These are phyloP conservation scores for Baorangia bicolor DNA, from an alignment of 768 basidiomycete genomes.

Conservation along the genomic window DNA sequence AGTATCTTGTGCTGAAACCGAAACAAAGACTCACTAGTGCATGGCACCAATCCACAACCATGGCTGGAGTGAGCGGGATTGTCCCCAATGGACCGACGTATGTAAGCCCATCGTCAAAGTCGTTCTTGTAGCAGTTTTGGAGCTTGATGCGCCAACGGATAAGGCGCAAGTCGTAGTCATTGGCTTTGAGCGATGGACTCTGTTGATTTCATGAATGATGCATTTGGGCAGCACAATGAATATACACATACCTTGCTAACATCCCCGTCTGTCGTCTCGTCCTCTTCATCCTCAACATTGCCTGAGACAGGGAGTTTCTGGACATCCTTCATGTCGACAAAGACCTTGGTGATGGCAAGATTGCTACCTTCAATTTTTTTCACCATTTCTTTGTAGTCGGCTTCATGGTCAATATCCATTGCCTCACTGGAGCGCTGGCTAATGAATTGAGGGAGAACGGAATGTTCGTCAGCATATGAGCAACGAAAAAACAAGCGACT, in stretches of 20 bases:
- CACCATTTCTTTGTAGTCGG: slow-evolving; percentile 17
- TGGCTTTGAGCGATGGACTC: neutral
- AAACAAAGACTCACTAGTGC: neutral
- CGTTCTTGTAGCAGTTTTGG: slow-evolving; percentile 1
- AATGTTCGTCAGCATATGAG: neutral
- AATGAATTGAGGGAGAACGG: neutral
- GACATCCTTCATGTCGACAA: slow-evolving; percentile 4
- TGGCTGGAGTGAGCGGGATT: neutral
- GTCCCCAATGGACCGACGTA: slow-evolving; percentile 2
- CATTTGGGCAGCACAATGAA: no score
- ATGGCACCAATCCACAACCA: slow-evolving; percentile 13
- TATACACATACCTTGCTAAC: neutral
- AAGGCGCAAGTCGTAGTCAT: neutral
- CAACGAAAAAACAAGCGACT: neutral
- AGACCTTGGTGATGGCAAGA: neutral
- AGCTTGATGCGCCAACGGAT: slow-evolving; percentile 3
- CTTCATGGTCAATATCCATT: slow-evolving; percentile 10
- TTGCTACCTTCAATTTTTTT: slow-evolving; percentile 1
- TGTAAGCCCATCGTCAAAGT: neutral
- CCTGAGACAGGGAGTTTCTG: neutral
- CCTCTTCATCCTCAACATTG: neutral
- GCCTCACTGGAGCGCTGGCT: neutral
- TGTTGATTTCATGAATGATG: no score
- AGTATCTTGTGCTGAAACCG: neutral
- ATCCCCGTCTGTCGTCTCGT: neutral